Evolutionary conservation across 225 moss, liverwort and hornwort species (phyloP), one percentile per base, ranked within the genome.

Genomic region (Polytrichum commune): DNA sequence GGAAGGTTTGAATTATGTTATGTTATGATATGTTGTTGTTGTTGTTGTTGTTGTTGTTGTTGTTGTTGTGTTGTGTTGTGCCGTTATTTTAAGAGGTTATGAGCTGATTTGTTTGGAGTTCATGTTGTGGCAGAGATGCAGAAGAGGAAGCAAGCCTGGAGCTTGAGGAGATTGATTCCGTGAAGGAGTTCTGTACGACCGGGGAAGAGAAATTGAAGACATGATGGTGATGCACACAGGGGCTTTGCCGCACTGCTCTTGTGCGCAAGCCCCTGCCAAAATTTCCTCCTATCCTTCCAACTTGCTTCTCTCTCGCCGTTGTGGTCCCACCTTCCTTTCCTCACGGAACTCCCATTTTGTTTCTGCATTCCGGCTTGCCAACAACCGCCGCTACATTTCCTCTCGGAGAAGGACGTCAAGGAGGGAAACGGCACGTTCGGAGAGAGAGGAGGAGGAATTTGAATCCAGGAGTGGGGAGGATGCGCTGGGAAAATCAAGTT

Each of bases 181-280:
- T 46, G 46, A 46, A 46, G 10, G 46, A 46, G 46, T 16, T 46
- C 13, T 46, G 46, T 46, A 46, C 46, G 16, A 46, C 16, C 46
- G 4, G 16, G 46, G 46, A 16, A 46, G 46, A 46, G 46, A 46
- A 46, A 46, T 46, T 46, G 13, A 46, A 13, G 46, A 46, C 13
- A 46, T 16, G 46, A 46, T 46, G 46, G 46, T 46, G 46, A 46
- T 46, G 46, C 46, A 46, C 46, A 46, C 46, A 46, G 46, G 46
- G 46, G 74, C 76, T 26, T 69, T 86, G 67, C 74, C 73, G 74
- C 79, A 79, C 72, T 82, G 53, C 10, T 80, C 69, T 64, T 77
- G 70, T 67, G 19, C 60, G n/a, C 67, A 63, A 64, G 28, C 77
- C 69, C 69, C 65, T 4, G 53, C 22, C 18, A 46, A 46, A 46